phyloP scores from a whole-genome alignment of 1,139 yeast genomes.

The Hemisphaericaspora lyxosophila region DNA sequence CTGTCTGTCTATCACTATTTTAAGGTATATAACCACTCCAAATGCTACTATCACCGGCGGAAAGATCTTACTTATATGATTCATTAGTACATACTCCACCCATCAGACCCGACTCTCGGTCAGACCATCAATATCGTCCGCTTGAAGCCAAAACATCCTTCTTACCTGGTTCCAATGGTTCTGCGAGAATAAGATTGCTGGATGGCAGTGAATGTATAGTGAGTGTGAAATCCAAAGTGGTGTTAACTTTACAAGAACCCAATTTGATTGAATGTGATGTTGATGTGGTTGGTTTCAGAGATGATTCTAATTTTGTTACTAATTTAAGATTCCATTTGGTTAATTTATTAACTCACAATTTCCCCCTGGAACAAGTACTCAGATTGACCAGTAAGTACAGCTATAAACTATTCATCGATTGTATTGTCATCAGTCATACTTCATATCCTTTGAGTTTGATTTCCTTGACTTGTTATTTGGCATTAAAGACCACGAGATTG shows the following conservation, averaged over 20 bases:
- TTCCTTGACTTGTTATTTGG: conserved; percentile 77
- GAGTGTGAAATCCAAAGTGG: conserved; percentile 84
- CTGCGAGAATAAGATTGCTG: conserved; percentile 77
- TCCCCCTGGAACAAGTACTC: conserved; percentile 50
- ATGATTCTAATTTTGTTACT: conserved; percentile 62
- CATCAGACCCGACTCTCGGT: conserved; percentile 81
- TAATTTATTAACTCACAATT: conserved; percentile 47
- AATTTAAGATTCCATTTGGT: conserved; percentile 55
- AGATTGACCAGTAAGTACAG: conserved; percentile 71
- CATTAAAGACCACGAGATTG: conserved; percentile 72
- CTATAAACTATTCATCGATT: conserved; percentile 75
- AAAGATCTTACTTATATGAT: conserved; percentile 74
- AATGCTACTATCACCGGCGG: conserved; percentile 85
- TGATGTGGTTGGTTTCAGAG: conserved; percentile 70
- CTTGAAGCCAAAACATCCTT: conserved; percentile 79
- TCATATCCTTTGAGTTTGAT: conserved; percentile 75
- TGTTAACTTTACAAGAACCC: conserved; percentile 43
- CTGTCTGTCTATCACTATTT: too few species aligned
- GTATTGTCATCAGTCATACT: conserved; percentile 65
- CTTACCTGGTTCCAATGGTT: conserved; percentile 86
- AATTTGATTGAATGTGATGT: conserved; percentile 70
- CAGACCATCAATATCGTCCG: conserved; percentile 74
- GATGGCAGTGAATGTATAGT: conserved; percentile 94
- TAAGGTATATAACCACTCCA: too few species aligned
- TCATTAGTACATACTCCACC: conserved; percentile 65